These are phyloP conservation scores for Naganishia vishniacii DNA, from an alignment of 768 basidiomycete genomes.

Conservation along the genomic window DNA sequence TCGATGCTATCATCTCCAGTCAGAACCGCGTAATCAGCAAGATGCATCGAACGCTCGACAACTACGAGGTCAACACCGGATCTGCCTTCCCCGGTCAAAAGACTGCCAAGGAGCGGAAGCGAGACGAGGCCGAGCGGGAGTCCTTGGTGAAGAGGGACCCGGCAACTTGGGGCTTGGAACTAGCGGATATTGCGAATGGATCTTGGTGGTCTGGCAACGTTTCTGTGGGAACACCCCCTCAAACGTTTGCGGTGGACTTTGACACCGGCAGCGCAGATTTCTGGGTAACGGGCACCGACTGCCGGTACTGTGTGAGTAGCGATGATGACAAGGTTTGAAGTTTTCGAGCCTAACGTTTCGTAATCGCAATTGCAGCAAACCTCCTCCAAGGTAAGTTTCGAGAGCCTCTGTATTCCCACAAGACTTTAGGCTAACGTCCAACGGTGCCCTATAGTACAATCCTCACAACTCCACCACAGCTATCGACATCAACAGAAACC, in stretches of 20 bases:
- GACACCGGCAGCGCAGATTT: slow-evolving; percentile 17
- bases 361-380: not conserved
- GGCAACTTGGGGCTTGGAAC: not conserved
- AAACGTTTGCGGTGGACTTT: slow-evolving; percentile 12
- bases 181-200: not conserved
- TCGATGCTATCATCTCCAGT: not conserved
- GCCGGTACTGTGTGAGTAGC: slow-evolving; percentile 18
- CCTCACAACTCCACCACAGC: slow-evolving; percentile 12
- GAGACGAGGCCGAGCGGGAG: not conserved
- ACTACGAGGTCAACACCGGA: slow-evolving; percentile 17
- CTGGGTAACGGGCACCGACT: slow-evolving; percentile 7
- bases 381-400: not conserved
- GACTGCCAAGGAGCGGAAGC: not conserved
- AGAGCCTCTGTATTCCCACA: not conserved
- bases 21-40: not conserved
- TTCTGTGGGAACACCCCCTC: slow-evolving; percentile 19
- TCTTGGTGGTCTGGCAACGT: slow-evolving; percentile 15
- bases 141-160: slow-evolving; percentile 1
- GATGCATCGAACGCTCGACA: not conserved
- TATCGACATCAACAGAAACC: not conserved
- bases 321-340: not conserved
- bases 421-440: not conserved
- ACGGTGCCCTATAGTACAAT: not conserved
- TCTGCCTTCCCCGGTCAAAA: not conserved
- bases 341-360: not conserved